Evolutionary conservation across 208 protist genomes (phyloP), one percentile per base, ranked within the genome.

Genomic region (Wallacemonas collosoma): DNA sequence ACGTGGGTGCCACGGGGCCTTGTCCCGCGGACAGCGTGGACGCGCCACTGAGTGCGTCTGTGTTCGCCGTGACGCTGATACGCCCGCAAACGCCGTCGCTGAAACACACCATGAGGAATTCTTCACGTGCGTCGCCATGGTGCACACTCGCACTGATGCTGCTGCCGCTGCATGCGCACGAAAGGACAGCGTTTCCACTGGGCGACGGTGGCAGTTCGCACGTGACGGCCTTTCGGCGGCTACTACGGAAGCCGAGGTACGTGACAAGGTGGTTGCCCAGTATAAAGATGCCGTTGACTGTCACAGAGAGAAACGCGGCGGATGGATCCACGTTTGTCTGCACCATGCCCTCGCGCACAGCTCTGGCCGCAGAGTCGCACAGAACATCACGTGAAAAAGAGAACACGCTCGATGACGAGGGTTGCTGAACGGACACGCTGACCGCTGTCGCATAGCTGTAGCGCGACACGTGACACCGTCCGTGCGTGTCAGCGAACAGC

Each of bases 311-410:
- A 38, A 72, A 61, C 36, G 55, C 70, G 35, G 87, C 85, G 9
- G 87, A 89, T 0, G 78, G 77, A 47, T 95, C 87, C 2, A 93
- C 83, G 66, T 91, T 92, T 0, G 81, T 55, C 62, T 90, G 85
- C 44, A 87, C 15, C 8, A 71, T 57, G n/a, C 73, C 75, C 17
- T 72, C 44, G 7, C 64, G 64, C 35, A 69, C 50, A 3, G 51
- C 50, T 1, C 64, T 44, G 0, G 60, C 60, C 7, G n/a, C 43
- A 3, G 60, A 17, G 43, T 65, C 60, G 43, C 60, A 51, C 60
- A 65, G 17, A 7, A 65, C 60, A 26, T 65, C 60, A 3, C 60
- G 60, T 17, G 60, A 65, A 48, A 65, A 65, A 8, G 60, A 35
- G 43, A 65, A 65, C 45, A 65, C 9, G 41, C 11, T 8, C 45